A percentile compares a stretch with the other conserved stretches of the same genome.
These are phyloP conservation scores for Cicer cuneatum DNA, from an alignment of 306 rosid species.

Conservation along the genomic window DNA sequence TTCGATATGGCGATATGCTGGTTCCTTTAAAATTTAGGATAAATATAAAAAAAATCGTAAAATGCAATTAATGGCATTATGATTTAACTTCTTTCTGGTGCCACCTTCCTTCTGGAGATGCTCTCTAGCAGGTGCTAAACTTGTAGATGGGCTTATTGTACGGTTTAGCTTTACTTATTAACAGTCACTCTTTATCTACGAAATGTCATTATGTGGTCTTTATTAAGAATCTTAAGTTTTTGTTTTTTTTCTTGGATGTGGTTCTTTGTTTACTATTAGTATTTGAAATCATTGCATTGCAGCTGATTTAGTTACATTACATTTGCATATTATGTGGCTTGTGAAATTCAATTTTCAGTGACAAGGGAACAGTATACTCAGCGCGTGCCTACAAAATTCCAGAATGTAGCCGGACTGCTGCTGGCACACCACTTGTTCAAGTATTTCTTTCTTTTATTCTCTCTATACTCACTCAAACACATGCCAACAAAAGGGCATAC, in stretches of 20 bases:
- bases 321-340: constrained; percentile 32
- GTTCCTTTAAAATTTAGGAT: neutral
- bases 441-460: constrained; percentile 48
- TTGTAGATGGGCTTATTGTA: neutral
- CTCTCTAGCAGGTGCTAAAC: constrained; percentile 9
- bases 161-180: constrained; percentile 13
- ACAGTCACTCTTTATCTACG: constrained; percentile 17
- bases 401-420: constrained; percentile 86
- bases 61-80: neutral
- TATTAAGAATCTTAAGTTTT: constrained; percentile 10
- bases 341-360: constrained; percentile 58
- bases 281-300: constrained; percentile 26
- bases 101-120: constrained; percentile 25
- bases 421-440: constrained; percentile 93
- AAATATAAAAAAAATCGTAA: neutral
- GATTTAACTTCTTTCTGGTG: constrained; percentile 6
- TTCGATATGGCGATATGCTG: neutral
- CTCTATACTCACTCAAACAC: neutral
- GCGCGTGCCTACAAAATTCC: constrained; percentile 97
- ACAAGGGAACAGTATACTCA: constrained; percentile 91
- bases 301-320: constrained; percentile 28
- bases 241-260: neutral
- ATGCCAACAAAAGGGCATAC: constrained; percentile 14
- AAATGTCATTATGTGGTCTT: neutral
- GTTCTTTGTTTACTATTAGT: constrained; percentile 14